These are phyloP conservation scores for Silene vulgaris DNA, from an alignment of 179 eudicot genomes.

Conservation along the genomic window DNA sequence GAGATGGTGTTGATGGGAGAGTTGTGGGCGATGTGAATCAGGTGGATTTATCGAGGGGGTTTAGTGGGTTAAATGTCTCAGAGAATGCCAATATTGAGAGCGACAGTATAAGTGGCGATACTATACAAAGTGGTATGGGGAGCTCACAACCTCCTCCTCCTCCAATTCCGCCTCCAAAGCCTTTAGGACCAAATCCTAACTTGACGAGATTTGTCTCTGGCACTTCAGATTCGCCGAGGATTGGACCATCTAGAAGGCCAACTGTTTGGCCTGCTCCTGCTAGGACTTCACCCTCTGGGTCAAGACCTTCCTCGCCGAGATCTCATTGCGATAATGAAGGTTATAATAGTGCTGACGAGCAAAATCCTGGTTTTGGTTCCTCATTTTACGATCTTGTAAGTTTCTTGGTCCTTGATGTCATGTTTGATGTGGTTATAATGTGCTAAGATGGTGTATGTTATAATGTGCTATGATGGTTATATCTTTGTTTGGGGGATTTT, in stretches of 20 bases:
- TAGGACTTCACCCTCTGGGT: slow-evolving; percentile 73
- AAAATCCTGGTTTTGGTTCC: slow-evolving; percentile 57
- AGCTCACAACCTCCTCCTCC: slow-evolving; percentile 90
- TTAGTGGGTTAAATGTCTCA: slow-evolving; percentile 33
- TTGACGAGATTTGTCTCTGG: slow-evolving; percentile 42
- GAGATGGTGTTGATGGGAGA: slow-evolving; percentile 34
- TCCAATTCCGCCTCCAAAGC: slow-evolving; percentile 87
- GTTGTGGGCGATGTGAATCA: slow-evolving; percentile 32
- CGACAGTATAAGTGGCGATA: slow-evolving; percentile 30
- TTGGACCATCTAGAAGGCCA: slow-evolving; percentile 73
- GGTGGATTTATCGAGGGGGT: slow-evolving; percentile 30
- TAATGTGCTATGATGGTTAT: background rate
- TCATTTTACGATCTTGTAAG: slow-evolving; percentile 76
- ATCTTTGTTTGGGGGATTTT: background rate
- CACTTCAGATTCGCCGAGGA: slow-evolving; percentile 51
- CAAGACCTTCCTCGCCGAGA: slow-evolving; percentile 89
- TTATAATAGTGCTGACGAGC: slow-evolving; percentile 97
- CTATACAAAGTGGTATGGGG: slow-evolving; percentile 30
- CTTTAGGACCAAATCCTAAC: slow-evolving; percentile 43
- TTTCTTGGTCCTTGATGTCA: slow-evolving; percentile 20
- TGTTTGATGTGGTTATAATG: background rate
- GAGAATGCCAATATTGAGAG: slow-evolving; percentile 34
- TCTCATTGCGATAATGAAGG: slow-evolving; percentile 85
- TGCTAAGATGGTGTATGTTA: background rate
- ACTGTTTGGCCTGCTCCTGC: slow-evolving; percentile 59